Evolutionary conservation across 78 protist genomes (phyloP).

Genomic region (Paratrimastix pyriformis): DNA sequence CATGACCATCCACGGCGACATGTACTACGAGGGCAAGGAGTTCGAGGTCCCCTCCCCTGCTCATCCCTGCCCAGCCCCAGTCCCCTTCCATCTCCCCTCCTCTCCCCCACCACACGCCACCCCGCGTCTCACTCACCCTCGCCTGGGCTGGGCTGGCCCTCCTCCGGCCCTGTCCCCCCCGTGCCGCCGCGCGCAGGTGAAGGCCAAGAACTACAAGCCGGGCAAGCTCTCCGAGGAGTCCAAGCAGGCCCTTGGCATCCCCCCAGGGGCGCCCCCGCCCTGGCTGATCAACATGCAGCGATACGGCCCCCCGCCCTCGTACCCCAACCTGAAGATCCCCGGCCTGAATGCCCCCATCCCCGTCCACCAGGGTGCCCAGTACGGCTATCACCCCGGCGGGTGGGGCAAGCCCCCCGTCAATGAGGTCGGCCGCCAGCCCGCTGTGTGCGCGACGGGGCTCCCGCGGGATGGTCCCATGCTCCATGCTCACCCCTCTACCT

Average conservation of each 20-base stretch:
- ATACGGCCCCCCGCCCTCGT: slow-evolving; percentile 86
- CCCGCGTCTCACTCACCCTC: no score
- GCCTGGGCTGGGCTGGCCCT: no score
- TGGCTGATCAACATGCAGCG: slow-evolving; percentile 95
- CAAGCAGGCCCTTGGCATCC: slow-evolving; percentile 75
- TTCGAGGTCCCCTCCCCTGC: no score
- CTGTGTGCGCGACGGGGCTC: neutral
- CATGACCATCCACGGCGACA: slow-evolving; percentile 50
- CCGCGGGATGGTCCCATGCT: neutral
- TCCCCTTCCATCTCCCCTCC: no score
- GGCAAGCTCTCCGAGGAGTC: slow-evolving; percentile 64
- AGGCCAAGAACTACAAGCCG: slow-evolving; percentile 50
- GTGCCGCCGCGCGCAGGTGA: no score
- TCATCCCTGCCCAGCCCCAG: no score
- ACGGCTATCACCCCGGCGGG: slow-evolving; percentile 59
- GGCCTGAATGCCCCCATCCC: slow-evolving; percentile 98
- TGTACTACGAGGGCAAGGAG: slow-evolving; percentile 83
- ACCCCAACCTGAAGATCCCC: slow-evolving; percentile 82
- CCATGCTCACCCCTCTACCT: neutral
- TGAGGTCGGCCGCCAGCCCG: slow-evolving; percentile 16
- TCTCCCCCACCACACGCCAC: no score
- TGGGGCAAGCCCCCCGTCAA: slow-evolving; percentile 95
- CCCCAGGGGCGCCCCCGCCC: slow-evolving; percentile 84
- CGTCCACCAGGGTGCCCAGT: slow-evolving; percentile 52
- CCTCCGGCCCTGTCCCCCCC: no score